Evolutionary conservation across 2,329 filamentous ascomycete genomes (phyloP), one percentile per base, ranked within the genome.

Genomic region (Fusarium beomiforme): DNA sequence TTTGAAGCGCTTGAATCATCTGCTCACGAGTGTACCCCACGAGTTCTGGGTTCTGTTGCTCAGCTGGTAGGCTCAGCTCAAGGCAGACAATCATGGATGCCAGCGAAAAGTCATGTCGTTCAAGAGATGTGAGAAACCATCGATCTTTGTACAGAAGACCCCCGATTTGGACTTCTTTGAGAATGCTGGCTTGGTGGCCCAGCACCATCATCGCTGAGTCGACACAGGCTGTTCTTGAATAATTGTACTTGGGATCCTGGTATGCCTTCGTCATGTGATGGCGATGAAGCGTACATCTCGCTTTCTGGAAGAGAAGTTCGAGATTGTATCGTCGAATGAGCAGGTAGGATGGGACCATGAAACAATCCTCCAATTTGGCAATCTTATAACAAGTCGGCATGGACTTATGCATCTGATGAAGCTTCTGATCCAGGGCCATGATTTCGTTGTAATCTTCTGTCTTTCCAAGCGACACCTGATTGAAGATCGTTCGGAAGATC

Each of bases 1-100:
- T 68, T 16, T 70, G 37, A 0, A 74, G 34, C 0, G 72, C 71
- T 3, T 61, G 39, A 1, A 69, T 64, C 53, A 74, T 68, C 0
- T 29, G 19, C 7, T 72, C 53, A 0, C 59, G 34, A 10, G 54
- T 59, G 3, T 59, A 66, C 0, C 58, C 70, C 10, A 66, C 39
- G 37, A 59, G 41, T 2, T 37, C 36, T 2, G 33, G 43, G 1
- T 59, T 59, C 6, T 44, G 59, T 16, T 66, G 34, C 6, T 70
- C 23, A 0, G 55, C 5, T 12, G 37, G 42, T 12, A 37, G 51
- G 8, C 66, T 70, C 8, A 74, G 53, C 13, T 74, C 72, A 0
- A 74, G 44, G 6, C 71, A 74, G 3, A 73, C 21, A 6, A 74
- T 64, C 69, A 74, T 74, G 0, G 72, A 71, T 1, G 72, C 72